A percentile compares a stretch with the other conserved stretches of the same genome.
Conservation (phyloP, 208 protist genomes). For the Sergeia podlipaevii region DNA sequence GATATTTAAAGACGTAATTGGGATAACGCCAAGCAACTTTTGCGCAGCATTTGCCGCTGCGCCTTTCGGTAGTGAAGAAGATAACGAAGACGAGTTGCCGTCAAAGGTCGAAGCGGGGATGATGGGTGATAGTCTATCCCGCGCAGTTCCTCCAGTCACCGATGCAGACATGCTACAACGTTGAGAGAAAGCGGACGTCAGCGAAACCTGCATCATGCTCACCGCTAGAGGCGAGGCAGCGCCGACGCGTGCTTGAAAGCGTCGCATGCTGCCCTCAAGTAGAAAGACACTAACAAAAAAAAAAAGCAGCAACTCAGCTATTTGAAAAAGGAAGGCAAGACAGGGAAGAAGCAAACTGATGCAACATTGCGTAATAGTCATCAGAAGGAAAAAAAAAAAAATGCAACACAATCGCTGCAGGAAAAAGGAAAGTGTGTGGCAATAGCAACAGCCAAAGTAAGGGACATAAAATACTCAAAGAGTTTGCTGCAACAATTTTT, state of each 20-base stretch:
- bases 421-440: constrained; percentile 1
- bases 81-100: too few relatives aligned
- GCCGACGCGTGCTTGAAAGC: too few relatives aligned
- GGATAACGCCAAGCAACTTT: constrained; percentile 49
- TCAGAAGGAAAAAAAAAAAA: background rate
- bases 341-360: constrained; percentile 2
- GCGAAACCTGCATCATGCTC: too few relatives aligned
- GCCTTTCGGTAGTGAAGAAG: too few relatives aligned
- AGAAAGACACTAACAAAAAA: constrained; percentile 6
- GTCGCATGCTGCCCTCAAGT: too few relatives aligned
- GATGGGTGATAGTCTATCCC: too few relatives aligned
- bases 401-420: background rate
- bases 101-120: too few relatives aligned
- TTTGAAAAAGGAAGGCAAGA: too few relatives aligned
- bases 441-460: background rate
- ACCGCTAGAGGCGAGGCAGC: too few relatives aligned
- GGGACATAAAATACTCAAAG: background rate
- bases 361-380: background rate
- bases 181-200: too few relatives aligned
- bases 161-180: too few relatives aligned
- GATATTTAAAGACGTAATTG: constrained; percentile 64
- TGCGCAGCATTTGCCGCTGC: background rate
- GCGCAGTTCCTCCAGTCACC: too few relatives aligned
- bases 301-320: constrained; percentile 8
- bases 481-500: background rate